A percentile compares a stretch with the other conserved stretches of the same genome.
Conservation (phyloP, 2,329 filamentous ascomycete species). For the Escovopsis sp. region DNA sequence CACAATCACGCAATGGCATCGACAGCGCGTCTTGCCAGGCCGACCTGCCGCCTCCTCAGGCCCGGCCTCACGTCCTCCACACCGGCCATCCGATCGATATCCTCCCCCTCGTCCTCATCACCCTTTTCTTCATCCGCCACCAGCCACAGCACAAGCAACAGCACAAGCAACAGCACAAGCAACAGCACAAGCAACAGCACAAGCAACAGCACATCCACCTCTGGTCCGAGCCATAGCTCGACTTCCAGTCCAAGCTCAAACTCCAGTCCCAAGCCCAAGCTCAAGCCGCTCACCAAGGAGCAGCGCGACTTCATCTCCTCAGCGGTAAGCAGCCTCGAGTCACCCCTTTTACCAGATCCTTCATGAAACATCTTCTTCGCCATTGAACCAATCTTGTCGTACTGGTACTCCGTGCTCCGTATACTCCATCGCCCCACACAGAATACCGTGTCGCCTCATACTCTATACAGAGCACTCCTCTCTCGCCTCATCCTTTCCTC, state of each 20-base stretch:
- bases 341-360: not conserved
- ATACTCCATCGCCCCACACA: too few relatives aligned
- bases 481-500: not conserved
- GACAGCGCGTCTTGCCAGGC: constrained; percentile 7
- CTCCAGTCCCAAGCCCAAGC: constrained; percentile 17
- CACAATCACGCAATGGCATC: constrained; percentile 7
- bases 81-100: constrained; percentile 5
- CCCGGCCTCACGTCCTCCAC: constrained; percentile 2
- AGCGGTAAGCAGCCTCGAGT: constrained; percentile 34
- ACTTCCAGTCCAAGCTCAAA: not conserved
- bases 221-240: constrained; percentile 1
- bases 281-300: constrained; percentile 48
- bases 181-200: constrained; percentile 26
- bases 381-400: too few relatives aligned
- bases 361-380: too few relatives aligned
- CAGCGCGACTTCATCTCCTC: constrained; percentile 64
- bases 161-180: constrained; percentile 2
- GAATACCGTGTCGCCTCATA: too few relatives aligned
- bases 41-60: constrained; percentile 3
- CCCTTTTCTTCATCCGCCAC: constrained; percentile 4
- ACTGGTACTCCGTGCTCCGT: too few relatives aligned
- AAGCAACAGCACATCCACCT: constrained; percentile 8
- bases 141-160: not conserved
- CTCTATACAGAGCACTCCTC: too few relatives aligned
- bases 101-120: constrained; percentile 8